These are phyloP conservation scores for Colletotrichum sp. DNA, from an alignment of 2,329 filamentous ascomycete species.

Conservation along the genomic window DNA sequence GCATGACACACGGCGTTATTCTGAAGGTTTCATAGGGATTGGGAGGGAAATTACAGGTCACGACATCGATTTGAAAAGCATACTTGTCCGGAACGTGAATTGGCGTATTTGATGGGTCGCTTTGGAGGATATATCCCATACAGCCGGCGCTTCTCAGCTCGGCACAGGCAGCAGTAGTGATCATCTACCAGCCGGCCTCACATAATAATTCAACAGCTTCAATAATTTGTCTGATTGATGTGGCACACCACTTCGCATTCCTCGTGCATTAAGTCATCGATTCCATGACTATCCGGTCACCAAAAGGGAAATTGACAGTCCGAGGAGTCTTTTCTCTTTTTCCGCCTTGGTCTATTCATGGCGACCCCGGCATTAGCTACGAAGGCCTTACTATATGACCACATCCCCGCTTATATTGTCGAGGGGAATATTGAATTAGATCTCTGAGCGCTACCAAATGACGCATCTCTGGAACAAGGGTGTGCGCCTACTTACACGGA, in stretches of 20 bases:
- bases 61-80: neutral
- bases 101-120: neutral
- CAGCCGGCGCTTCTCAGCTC: neutral
- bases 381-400: neutral
- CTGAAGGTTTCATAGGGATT: neutral
- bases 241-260: neutral
- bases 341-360: neutral
- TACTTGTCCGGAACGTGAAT: neutral
- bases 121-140: constrained; percentile 19
- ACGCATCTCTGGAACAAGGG: neutral
- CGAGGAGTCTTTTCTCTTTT: neutral
- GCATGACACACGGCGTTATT: neutral
- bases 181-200: neutral
- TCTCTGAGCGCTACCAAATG: neutral
- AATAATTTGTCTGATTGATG: neutral
- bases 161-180: too few relatives aligned
- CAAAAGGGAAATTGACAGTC: neutral
- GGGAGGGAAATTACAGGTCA: neutral
- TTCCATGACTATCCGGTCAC: neutral
- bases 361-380: neutral
- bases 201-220: neutral
- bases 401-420: neutral
- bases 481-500: neutral
- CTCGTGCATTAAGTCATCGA: neutral
- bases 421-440: neutral